Base-by-base conservation (phyloP, 2,329 filamentous ascomycete species). In the Aspergillus ruber region DNA sequence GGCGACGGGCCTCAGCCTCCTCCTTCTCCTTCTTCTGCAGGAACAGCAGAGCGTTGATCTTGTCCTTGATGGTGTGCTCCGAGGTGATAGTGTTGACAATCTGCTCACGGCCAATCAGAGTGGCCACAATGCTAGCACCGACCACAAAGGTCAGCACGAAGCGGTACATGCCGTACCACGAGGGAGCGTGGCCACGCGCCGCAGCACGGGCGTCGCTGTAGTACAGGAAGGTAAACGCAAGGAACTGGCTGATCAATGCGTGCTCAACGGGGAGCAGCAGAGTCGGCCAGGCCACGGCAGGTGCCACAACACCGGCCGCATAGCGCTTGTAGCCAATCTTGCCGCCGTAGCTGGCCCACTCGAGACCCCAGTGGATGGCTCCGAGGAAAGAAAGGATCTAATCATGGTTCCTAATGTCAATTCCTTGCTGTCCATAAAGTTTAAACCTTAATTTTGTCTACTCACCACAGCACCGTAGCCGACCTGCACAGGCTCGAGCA, bases 81-180 rank as follows among this genome's bases (percentile, higher is more conserved):
- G 63, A 50, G 49, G 49, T 48, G 42, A 63, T 46, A 50, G 55
- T 64, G 52, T 62, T 61, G 46, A 74, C 77, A 56, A 94, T 83
- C 72, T 90, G 85, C 60, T 90, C 86, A 51, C 90, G 83, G 36
- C 88, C 89, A 53, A 96, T 79, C 56, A 96, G 74, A 53, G 82
- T 91, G 57, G 88, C 73, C 38, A 93, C 82, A 56, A 96, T 91
- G 53, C 86, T 84, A 39, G 81, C 75, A 35, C 91, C 90, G 23
- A 95, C 90, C 51, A 96, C 79, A 66, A 90, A 91, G 2, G 91
- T 96, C 58, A 96, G 77, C 7, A 95, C 84, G 69, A 95, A 96
- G 29, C 91, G 88, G 74, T 96, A 96, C 43, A 84, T 86, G 50
- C 77, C 79, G 67, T 95, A 96, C 90, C 90, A 96, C 33, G 76